These are phyloP conservation scores for Colletotrichum paranaense DNA, from an alignment of 2,329 filamentous ascomycete species.

Conservation along the genomic window DNA sequence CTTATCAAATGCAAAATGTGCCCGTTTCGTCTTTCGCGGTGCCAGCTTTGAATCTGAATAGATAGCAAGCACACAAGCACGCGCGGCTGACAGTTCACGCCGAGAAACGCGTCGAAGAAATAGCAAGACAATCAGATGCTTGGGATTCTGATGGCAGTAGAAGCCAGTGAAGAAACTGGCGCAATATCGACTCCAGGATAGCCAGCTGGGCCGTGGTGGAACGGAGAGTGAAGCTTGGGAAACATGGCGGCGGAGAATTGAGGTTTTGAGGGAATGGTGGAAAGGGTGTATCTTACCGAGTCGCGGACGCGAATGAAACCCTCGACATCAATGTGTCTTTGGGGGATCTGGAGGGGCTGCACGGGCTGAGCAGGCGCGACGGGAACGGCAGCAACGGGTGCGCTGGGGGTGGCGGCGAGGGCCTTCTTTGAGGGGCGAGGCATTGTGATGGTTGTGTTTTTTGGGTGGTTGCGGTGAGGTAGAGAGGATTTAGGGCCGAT, in stretches of 20 bases:
- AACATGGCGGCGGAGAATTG: not conserved
- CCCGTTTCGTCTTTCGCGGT: not conserved
- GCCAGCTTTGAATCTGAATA: not conserved
- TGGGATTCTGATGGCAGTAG: constrained; percentile 24
- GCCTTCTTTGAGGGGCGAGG: constrained; percentile 59
- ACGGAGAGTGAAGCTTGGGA: not conserved
- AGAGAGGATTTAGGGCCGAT: constrained; percentile 3
- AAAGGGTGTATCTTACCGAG: constrained; percentile 69
- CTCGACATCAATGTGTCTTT: constrained; percentile 70
- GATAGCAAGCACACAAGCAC: not conserved
- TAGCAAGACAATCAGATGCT: constrained; percentile 10
- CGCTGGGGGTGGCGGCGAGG: constrained; percentile 50
- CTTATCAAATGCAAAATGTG: not conserved
- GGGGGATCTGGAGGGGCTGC: constrained; percentile 38
- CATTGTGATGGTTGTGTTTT: constrained; percentile 47
- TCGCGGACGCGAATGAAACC: constrained; percentile 86
- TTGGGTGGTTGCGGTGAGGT: constrained; percentile 34
- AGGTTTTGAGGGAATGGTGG: not conserved
- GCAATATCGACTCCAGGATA: not conserved
- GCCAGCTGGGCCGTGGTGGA: not conserved
- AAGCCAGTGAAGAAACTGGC: not conserved
- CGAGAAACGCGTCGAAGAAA: not conserved
- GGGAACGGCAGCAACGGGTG: constrained; percentile 45
- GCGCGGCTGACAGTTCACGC: not conserved
- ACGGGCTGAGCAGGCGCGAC: constrained; percentile 48